A percentile compares a stretch with the other conserved stretches of the same genome.
Evolutionary conservation across 805 yeast genomes (phyloP).

Genomic region (Tetrapisispora arboricola): DNA sequence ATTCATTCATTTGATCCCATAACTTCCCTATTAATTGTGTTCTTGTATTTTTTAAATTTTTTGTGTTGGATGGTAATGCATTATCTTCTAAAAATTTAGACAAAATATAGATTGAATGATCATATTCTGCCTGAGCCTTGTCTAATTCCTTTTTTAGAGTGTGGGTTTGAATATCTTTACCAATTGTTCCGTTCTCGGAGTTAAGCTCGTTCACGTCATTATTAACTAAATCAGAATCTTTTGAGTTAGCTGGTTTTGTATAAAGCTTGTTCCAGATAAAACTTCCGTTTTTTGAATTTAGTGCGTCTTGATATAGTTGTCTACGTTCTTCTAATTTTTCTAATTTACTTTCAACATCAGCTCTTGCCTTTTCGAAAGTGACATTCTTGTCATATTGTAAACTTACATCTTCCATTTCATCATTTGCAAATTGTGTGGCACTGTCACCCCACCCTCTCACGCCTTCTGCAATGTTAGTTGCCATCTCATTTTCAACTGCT

Average conservation of each 20-base stretch:
- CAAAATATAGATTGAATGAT: conserved; percentile 3
- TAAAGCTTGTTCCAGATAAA: conserved; percentile 3
- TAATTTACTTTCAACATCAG: conserved; percentile 1
- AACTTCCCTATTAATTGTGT: conserved; percentile 1
- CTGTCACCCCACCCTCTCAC: conserved; percentile 39
- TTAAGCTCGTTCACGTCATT: neutral
- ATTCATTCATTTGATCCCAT: conserved; percentile 5
- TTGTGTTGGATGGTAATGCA: neutral
- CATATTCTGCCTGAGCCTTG: conserved; percentile 1
- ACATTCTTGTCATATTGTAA: conserved; percentile 1
- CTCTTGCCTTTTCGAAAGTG: conserved; percentile 2
- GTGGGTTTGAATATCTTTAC: conserved; percentile 1
- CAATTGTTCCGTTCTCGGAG: neutral
- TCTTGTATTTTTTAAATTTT: neutral
- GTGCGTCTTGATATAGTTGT: neutral
- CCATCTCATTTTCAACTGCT: conserved; percentile 27
- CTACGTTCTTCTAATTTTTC: neutral
- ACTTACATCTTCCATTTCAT: conserved; percentile 31
- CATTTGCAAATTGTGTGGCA: conserved; percentile 35
- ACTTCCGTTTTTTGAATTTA: neutral
- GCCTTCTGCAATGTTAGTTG: conserved; percentile 28
- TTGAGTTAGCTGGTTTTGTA: neutral
- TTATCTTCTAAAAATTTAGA: conserved; percentile 3
- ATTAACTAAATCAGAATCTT: neutral
- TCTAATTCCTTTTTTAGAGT: neutral